Base-by-base conservation (phyloP, 257 asterid species). In the Mentha longifolia region DNA sequence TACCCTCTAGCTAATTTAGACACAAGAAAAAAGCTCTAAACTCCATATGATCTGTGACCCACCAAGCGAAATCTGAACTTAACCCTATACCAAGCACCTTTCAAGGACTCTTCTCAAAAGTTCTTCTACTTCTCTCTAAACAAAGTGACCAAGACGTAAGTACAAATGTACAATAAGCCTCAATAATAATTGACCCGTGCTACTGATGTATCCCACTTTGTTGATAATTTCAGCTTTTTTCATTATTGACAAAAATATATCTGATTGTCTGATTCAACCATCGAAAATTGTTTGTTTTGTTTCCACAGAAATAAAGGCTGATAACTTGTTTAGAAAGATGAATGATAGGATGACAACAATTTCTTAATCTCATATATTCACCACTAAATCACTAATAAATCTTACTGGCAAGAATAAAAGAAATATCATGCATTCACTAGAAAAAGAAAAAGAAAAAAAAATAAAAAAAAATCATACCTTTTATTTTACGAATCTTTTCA, bases 401-500 rank as follows among this genome's bases (percentile, higher is more conserved):
- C 46, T 35, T 43, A 31, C 16, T 16, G 12, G 49, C 19, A 56
- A 33, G 17, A 47, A 63, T 4, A 16, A 58, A 8, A n/a, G 2
- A 5, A 65, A 42, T 46, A 45, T 5, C 51, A 41, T 65, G 43
- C 31, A 39, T 31, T 61, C 50, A 30, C 28, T 9, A 19, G 72
- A 16, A 57, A 30, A 22, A 28, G 41, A n/a, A n/a, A n/a, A n/a
- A n/a, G n/a, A n/a, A n/a, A n/a, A n/a, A n/a, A n/a, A n/a, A n/a
- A n/a, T n/a, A n/a, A n/a, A n/a, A n/a, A n/a, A n/a, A n/a, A n/a
- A n/a, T n/a, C 45, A 25, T 84, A 88, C 95, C 90, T 82, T 80
- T 83, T 63, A 73, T 86, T 14, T 58, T 76, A 52, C 84, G 95
- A 42, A 88, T 79, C 76, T 84, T 86, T 73, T 85, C 83, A 73